Percentiles rank a stretch among this genome's conserved stretches.
Conservation (phyloP, 2,329 filamentous ascomycete genomes). For the Trichophyton verrucosum region DNA sequence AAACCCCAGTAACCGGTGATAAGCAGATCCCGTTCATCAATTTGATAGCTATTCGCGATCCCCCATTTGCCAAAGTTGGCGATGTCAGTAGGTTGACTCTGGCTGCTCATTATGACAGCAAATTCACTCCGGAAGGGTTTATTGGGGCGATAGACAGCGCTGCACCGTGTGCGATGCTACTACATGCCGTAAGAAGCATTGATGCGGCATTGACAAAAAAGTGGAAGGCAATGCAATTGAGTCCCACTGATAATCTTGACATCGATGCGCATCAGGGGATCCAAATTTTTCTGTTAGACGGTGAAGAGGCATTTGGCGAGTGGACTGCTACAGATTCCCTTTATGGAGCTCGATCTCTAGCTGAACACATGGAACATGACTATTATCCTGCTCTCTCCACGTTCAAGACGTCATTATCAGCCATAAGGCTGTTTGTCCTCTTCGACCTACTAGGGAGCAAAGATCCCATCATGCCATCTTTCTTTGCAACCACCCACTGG, state of each 20-base stretch:
- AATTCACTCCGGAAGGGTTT: conserved; percentile 68
- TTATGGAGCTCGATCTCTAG: conserved; percentile 75
- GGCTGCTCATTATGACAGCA: conserved; percentile 88
- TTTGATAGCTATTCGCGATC: conserved; percentile 74
- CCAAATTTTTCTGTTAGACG: conserved; percentile 81
- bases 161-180: conserved; percentile 82
- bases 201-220: conserved; percentile 68
- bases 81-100: conserved; percentile 72
- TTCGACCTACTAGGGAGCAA: conserved; percentile 71
- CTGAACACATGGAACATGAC: conserved; percentile 64
- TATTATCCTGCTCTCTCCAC: conserved; percentile 59
- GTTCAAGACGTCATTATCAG: conserved; percentile 59
- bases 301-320: conserved; percentile 75
- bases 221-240: conserved; percentile 59
- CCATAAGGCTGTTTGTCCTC: conserved; percentile 82
- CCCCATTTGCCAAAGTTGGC: conserved; percentile 62
- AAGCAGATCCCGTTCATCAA: conserved; percentile 71
- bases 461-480: conserved; percentile 63
- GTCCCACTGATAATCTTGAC: conserved; percentile 28
- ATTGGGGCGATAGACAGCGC: conserved; percentile 90
- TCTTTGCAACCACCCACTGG: conserved; percentile 87
- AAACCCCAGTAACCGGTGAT: conserved; percentile 62
- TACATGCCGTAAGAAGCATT: conserved; percentile 72
- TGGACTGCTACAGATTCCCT: conserved; percentile 77
- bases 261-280: conserved; percentile 69